Conservation (phyloP, 306 rosid species). For the Acacia confusa region DNA sequence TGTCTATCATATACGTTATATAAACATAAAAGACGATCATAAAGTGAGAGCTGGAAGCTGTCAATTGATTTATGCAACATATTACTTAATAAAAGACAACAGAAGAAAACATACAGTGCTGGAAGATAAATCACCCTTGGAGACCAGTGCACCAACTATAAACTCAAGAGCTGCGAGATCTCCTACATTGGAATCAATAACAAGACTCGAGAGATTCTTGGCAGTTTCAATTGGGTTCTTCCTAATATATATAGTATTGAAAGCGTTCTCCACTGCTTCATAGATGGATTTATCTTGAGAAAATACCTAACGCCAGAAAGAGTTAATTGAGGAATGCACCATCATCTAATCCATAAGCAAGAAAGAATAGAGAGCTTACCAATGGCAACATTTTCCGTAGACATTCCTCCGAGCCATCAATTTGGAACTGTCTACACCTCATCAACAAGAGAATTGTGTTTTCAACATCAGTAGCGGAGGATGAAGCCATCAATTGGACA, state of each 20-base stretch:
- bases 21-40: slow-evolving; percentile 18
- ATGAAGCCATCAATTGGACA: slow-evolving; percentile 92
- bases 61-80: slow-evolving; percentile 20
- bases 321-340: slow-evolving; percentile 22
- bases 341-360: slow-evolving; percentile 11
- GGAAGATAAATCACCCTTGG: slow-evolving; percentile 85
- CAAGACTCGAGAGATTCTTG: slow-evolving; percentile 73
- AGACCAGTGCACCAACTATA: slow-evolving; percentile 74
- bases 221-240: slow-evolving; percentile 82
- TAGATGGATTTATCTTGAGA: slow-evolving; percentile 94
- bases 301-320: slow-evolving; percentile 60
- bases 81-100: slow-evolving; percentile 6
- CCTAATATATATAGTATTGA: slow-evolving; percentile 73
- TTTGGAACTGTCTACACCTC: slow-evolving; percentile 96
- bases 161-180: slow-evolving; percentile 94
- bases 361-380: slow-evolving; percentile 48
- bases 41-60: slow-evolving; percentile 20
- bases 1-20: slow-evolving; percentile 21
- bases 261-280: slow-evolving; percentile 96
- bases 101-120: slow-evolving; percentile 62
- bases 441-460: slow-evolving; percentile 86
- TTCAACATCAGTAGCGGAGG: slow-evolving; percentile 90
- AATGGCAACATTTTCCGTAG: slow-evolving; percentile 93
- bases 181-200: slow-evolving; percentile 82
- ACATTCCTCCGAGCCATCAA: slow-evolving; percentile 90